Conservation (phyloP, 23 red algal species). For the Gracilariopsis chorda region DNA sequence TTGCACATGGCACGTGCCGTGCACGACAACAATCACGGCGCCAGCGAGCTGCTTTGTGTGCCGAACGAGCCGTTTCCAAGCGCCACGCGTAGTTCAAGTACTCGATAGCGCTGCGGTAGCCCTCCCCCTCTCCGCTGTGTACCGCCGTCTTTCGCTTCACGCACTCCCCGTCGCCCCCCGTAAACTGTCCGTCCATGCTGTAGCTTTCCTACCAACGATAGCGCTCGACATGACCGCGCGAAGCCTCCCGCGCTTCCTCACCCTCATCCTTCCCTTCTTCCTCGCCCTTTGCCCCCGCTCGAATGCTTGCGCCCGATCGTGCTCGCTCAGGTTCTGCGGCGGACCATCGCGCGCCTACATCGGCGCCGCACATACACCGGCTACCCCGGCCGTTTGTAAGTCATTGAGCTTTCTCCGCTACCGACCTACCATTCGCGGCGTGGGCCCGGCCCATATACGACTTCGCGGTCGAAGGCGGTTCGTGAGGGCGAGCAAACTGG, state of each 20-base stretch:
- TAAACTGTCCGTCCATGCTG: no score
- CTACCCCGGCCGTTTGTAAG: slow-evolving; percentile 1
- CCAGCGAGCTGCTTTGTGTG: no score
- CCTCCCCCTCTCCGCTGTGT: no score
- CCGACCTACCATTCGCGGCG: background rate
- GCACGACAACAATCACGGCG: no score
- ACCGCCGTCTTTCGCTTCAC: no score
- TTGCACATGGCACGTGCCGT: no score
- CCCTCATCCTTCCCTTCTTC: background rate
- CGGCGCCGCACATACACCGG: background rate
- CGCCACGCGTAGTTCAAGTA: no score
- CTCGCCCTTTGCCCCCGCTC: background rate
- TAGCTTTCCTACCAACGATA: no score
- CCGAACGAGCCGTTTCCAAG: no score
- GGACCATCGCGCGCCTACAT: background rate
- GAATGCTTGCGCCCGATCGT: background rate
- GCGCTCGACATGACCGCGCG: no score
- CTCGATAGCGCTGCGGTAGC: no score
- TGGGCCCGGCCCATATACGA: background rate
- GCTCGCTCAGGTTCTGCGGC: background rate
- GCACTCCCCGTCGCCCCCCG: no score
- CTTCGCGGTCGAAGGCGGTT: background rate
- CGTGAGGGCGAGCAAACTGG: background rate
- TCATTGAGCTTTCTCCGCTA: background rate
- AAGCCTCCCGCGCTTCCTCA: background rate